Percentiles rank a stretch among this genome's conserved stretches.
phyloP scores from a whole-genome alignment of 805 yeast species.

The Ogataea henricii region DNA sequence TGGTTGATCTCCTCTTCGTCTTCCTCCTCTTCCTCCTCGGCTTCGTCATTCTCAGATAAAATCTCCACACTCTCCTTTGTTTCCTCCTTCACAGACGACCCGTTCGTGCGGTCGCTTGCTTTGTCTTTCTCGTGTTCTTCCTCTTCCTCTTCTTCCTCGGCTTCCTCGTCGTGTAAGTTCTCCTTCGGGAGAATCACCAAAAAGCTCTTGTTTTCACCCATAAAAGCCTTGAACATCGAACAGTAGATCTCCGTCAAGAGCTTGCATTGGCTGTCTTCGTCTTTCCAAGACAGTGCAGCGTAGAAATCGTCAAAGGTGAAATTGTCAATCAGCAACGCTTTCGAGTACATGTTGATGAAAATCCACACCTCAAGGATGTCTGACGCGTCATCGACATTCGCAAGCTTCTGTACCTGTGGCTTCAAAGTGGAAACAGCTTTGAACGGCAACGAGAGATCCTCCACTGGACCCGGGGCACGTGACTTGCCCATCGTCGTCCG shows the following conservation, averaged over 20 bases:
- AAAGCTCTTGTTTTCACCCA: slow-evolving; percentile 40
- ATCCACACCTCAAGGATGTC: slow-evolving; percentile 72
- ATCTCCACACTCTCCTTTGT: slow-evolving; percentile 15
- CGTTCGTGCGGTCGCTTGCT: not conserved
- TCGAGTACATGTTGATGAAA: slow-evolving; percentile 69
- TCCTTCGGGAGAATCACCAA: slow-evolving; percentile 32
- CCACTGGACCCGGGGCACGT: slow-evolving; percentile 25
- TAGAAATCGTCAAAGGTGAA: slow-evolving; percentile 80
- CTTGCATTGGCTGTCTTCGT: slow-evolving; percentile 47
- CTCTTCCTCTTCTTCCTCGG: slow-evolving; percentile 26
- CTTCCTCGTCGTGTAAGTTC: slow-evolving; percentile 25
- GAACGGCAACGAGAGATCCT: slow-evolving; percentile 36
- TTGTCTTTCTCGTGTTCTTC: slow-evolving; percentile 23
- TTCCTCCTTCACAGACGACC: slow-evolving; percentile 1
- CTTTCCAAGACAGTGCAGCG: slow-evolving; percentile 54
- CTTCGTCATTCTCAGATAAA: slow-evolving; percentile 27
- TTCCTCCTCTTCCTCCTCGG: slow-evolving; percentile 25
- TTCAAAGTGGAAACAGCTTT: slow-evolving; percentile 21
- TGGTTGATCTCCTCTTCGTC: slow-evolving; percentile 37
- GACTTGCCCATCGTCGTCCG: slow-evolving; percentile 8
- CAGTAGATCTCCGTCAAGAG: slow-evolving; percentile 70
- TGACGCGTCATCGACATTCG: slow-evolving; percentile 28
- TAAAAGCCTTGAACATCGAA: slow-evolving; percentile 57
- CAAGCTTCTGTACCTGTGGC: slow-evolving; percentile 31
- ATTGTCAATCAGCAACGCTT: slow-evolving; percentile 63